phyloP scores from a whole-genome alignment of 345 rosid species.

The Arabidopsis thaliana region TAIR10.1 NC_003070.9:30343501-30344000 shows the following conservation, averaged over 20 bases:
- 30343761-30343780: background rate
- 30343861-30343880: constrained; percentile 50
- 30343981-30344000: constrained; percentile 48
- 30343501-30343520: too few relatives aligned
- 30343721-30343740: background rate
- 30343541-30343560: too few relatives aligned
- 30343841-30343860: constrained; percentile 42
- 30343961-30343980: constrained; percentile 52
- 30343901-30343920: constrained; percentile 26
- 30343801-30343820: background rate
- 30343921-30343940: constrained; percentile 55
- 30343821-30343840: constrained; percentile 6
- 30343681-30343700: background rate
- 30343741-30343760: background rate
- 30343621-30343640: background rate
- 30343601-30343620: background rate
- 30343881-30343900: constrained; percentile 24
- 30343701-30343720: background rate
- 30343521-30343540: too few relatives aligned
- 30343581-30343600: too few relatives aligned
- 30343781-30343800: background rate
- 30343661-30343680: background rate
- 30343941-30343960: constrained; percentile 61
- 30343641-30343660: background rate
- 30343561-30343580: background rate